Percentiles rank a stretch among this genome's conserved stretches.
Evolutionary conservation across 768 basidiomycete genomes (phyloP).

Genomic region (Hericium alpestre): DNA sequence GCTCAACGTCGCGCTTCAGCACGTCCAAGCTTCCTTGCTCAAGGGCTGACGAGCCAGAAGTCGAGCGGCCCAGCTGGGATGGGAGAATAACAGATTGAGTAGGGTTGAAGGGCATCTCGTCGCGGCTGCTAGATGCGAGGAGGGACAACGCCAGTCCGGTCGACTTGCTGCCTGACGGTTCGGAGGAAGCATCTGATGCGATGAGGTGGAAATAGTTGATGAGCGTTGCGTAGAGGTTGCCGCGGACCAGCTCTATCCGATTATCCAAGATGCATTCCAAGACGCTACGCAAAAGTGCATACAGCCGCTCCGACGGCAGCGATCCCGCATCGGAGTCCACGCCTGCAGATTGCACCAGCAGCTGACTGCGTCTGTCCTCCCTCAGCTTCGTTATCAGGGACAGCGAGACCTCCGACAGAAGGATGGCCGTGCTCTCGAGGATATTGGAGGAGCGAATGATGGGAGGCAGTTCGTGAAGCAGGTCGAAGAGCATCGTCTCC

Average conservation of each 20-base stretch:
- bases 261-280: constrained; percentile 69
- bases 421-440: constrained; percentile 63
- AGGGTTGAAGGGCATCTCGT: constrained; percentile 12
- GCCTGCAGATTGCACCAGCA: constrained; percentile 43
- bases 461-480: constrained; percentile 71
- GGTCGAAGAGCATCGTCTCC: constrained; percentile 84
- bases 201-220: constrained; percentile 86
- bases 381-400: constrained; percentile 83
- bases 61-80: constrained; percentile 14
- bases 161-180: not conserved
- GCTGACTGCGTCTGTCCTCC: constrained; percentile 65
- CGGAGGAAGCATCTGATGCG: constrained; percentile 11
- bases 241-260: constrained; percentile 76
- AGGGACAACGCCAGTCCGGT: not conserved
- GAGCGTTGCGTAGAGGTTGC: constrained; percentile 87
- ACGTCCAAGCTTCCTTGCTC: constrained; percentile 54
- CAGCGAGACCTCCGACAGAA: constrained; percentile 74
- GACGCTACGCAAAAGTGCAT: constrained; percentile 59
- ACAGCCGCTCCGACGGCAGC: constrained; percentile 72
- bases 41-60: constrained; percentile 30
- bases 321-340: constrained; percentile 55
- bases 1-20: constrained; percentile 60
- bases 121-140: constrained; percentile 1
- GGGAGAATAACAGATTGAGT: constrained; percentile 15
- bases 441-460: constrained; percentile 56